Evolutionary conservation across 2,329 filamentous ascomycete species (phyloP), one percentile per base, ranked within the genome.

Genomic region (Simplicillium aogashimaense): DNA sequence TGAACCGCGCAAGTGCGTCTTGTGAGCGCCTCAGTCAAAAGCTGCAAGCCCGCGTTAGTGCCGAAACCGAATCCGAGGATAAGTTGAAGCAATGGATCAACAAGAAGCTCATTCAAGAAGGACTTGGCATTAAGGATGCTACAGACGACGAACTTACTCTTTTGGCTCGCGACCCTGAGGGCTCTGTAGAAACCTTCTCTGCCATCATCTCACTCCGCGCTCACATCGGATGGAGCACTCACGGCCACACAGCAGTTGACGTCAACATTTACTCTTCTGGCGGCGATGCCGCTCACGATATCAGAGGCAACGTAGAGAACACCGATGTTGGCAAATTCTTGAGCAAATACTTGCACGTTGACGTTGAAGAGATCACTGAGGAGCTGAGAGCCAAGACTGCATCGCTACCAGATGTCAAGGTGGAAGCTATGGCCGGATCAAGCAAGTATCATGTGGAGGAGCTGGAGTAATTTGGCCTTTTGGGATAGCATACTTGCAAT

Each of bases 221-320:
- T 1, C 87, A 94, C 55, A 77, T 95, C 34, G 94, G 92, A 12
- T 98, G 92, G 92, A 82, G 77, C 47, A 95, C 89, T 0, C 90
- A 95, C 58, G 92, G 92, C 20, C 92, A 98, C 64, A 84, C 82
- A 15, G 92, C 83, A 38, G 88, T 92, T 7, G 92, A 98, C 57
- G 92, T 98, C 37, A 98, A 98, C 60, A 86, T 98, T 49, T 98
- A 97, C 64, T 83, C 85, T 39, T 89, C 84, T 0, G 70, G 72
- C 35, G 80, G 85, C 3, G 70, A 76, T 0, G 70, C 75, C 30
- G 76, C 81, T 1, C 71, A 75, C 34, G 68, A 72, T 12, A 69
- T 95, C 7, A 66, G 76, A 3, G 90, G 90, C 7, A 97, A 97
- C 58, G 81, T 94, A 40, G 92, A 98, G 67, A 98, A 98, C 57